Base-by-base conservation (phyloP, 2,329 filamentous ascomycete species). In the Penicillium olsonii region DNA sequence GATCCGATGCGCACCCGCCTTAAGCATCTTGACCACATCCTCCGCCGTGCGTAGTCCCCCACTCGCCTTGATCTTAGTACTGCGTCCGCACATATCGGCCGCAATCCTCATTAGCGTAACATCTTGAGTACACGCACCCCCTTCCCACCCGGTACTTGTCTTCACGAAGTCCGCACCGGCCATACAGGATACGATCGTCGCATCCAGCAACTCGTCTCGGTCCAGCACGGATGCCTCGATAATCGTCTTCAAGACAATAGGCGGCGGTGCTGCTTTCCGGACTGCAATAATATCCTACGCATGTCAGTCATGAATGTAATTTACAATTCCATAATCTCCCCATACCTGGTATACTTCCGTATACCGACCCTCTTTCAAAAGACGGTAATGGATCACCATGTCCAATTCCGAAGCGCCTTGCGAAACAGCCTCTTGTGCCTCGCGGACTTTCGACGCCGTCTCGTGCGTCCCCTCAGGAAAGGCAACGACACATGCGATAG, bases 121-220 rank as follows among this genome's bases (percentile, higher is more conserved):
- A 57, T 81, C 69, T 43, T 79, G 74, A 14, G 76, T 68, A 29
- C 63, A 77, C 0, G 82, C 82, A 8, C 81, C 81, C 0, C 81
- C 82, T 42, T 77, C 75, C 64, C 83, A 84, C 1, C 82, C 82
- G 1, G 82, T 84, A 24, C 75, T 78, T 0, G 82, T 84, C 68
- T 84, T 84, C 53, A 85, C 77, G 54, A 76, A 84, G 56, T 84
- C 80, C 40, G 79, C 78, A 4, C 74, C 74, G 2, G 81, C 80
- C 27, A 75, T 70, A 14, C 74, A 75, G 2, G 78, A 75, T 34
- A 84, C 69, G 18, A 78, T 72, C 15, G 75, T 75, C 0, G 75
- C 81, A 1, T 80, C 80, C 27, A 84, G 72, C 45, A 84, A 77
- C 53, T 84, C 73, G 5, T 70, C 59, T 5, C 62, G 54, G 2